phyloP scores from a whole-genome alignment of 176 grass and related monocot species.

The Saccharum spontaneum region DNA sequence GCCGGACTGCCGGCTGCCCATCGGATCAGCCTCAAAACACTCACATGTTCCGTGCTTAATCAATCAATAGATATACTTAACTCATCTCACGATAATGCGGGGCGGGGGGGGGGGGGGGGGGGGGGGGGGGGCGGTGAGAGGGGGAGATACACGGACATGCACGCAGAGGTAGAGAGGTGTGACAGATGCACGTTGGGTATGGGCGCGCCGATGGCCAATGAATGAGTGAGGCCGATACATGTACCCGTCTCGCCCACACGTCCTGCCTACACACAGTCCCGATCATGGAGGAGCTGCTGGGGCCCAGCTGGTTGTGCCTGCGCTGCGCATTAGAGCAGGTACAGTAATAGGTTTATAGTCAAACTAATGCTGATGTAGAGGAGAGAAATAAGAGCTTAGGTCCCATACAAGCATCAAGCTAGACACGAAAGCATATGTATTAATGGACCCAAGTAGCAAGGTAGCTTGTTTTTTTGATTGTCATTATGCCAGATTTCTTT shows the following conservation, averaged over 20 bases:
- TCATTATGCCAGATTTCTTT: no score
- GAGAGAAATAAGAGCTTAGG: no score
- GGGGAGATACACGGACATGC: neutral
- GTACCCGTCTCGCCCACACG: neutral
- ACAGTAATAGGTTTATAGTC: no score
- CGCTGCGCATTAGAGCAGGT: no score
- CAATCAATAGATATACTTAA: neutral
- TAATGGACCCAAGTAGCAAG: no score
- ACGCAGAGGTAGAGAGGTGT: neutral
- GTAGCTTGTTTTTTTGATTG: no score
- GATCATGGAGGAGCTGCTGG: slow-evolving; percentile 16
- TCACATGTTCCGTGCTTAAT: slow-evolving; percentile 5
- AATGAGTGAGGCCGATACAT: slow-evolving; percentile 15
- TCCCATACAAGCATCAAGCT: no score
- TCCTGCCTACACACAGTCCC: neutral
- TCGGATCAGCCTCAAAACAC: slow-evolving; percentile 23
- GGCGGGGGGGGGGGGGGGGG: no score
- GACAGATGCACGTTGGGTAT: slow-evolving; percentile 3
- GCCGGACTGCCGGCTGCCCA: neutral
- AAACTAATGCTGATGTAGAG: no score
- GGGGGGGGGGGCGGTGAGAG: no score
- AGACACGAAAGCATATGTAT: no score
- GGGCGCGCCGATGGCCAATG: neutral
- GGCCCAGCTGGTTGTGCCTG: slow-evolving; percentile 14
- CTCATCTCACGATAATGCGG: slow-evolving; percentile 1